phyloP scores from a whole-genome alignment of 2,329 filamentous ascomycete genomes.

The Ceratocystis lukuohia region DNA sequence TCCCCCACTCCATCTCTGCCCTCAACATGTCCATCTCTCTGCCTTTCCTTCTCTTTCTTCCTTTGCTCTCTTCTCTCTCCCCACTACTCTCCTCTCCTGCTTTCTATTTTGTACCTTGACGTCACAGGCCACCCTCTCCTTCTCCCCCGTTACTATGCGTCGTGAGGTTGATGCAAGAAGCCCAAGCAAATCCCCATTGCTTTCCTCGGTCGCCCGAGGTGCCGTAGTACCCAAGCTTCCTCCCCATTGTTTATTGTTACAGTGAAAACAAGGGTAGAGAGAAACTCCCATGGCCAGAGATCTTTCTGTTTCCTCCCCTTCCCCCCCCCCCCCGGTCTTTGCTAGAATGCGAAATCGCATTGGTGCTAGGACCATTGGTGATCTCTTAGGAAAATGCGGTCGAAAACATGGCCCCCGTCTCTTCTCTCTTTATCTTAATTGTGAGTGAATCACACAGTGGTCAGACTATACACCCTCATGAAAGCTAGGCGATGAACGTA shows the following conservation, averaged over 20 bases:
- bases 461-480: conserved; percentile 44
- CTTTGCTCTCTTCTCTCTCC: neutral
- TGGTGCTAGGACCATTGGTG: neutral
- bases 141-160: neutral
- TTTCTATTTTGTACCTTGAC: no score
- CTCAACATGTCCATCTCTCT: neutral
- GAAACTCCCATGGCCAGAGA: no score
- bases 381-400: neutral
- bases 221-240: conserved; percentile 43
- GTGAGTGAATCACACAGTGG: conserved; percentile 52
- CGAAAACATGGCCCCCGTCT: neutral
- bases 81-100: neutral
- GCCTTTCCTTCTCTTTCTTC: neutral
- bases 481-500: conserved; percentile 46
- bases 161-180: no score
- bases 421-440: conserved; percentile 26
- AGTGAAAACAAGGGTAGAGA: neutral
- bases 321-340: conserved; percentile 13
- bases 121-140: neutral
- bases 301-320: no score
- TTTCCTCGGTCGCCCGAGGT: conserved; percentile 32
- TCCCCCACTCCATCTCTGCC: neutral
- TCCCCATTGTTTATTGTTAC: conserved; percentile 21
- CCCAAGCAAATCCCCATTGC: conserved; percentile 17
- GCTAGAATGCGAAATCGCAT: conserved; percentile 19